Conservation (phyloP, 2,329 filamentous ascomycete species). For the Alternaria sp. region DNA sequence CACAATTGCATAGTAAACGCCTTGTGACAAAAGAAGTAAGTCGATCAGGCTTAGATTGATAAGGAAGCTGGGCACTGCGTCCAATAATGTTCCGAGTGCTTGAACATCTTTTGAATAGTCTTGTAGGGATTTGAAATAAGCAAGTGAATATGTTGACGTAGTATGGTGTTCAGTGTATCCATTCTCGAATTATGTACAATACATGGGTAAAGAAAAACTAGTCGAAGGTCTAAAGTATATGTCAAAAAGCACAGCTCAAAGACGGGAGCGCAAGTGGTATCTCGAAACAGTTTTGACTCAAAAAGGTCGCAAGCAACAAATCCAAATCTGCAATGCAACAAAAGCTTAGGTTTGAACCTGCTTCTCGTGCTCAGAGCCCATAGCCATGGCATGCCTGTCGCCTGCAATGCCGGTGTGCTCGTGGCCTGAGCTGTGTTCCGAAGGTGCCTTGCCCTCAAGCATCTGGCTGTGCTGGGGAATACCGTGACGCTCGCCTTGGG, state of each 20-base stretch:
- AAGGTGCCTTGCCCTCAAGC: constrained; percentile 64
- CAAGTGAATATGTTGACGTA: neutral
- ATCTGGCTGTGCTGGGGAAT: constrained; percentile 75
- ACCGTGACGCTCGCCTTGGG: constrained; percentile 73
- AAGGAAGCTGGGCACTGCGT: constrained; percentile 17
- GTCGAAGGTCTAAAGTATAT: constrained; percentile 13
- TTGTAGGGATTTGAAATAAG: neutral
- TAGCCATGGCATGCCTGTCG: constrained; percentile 61
- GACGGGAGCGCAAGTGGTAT: constrained; percentile 42
- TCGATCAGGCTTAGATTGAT: constrained; percentile 25
- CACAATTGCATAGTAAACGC: constrained; percentile 3
- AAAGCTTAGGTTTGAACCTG: constrained; percentile 18
- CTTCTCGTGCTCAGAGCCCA: constrained; percentile 53
- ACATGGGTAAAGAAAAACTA: constrained; percentile 12
- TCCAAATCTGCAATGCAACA: constrained; percentile 19
- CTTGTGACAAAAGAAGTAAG: constrained; percentile 1
- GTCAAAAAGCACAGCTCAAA: constrained; percentile 26
- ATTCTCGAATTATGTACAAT: constrained; percentile 26
- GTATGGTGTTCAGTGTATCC: constrained; percentile 10
- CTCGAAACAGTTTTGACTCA: constrained; percentile 40
- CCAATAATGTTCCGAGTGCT: neutral
- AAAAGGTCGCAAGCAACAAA: constrained; percentile 17
- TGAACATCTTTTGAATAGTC: neutral
- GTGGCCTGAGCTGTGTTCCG: constrained; percentile 52
- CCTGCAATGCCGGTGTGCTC: constrained; percentile 60